These are phyloP conservation scores for Maudiozyma saulgeensis DNA, from an alignment of 805 yeast genomes.

Conservation along the genomic window DNA sequence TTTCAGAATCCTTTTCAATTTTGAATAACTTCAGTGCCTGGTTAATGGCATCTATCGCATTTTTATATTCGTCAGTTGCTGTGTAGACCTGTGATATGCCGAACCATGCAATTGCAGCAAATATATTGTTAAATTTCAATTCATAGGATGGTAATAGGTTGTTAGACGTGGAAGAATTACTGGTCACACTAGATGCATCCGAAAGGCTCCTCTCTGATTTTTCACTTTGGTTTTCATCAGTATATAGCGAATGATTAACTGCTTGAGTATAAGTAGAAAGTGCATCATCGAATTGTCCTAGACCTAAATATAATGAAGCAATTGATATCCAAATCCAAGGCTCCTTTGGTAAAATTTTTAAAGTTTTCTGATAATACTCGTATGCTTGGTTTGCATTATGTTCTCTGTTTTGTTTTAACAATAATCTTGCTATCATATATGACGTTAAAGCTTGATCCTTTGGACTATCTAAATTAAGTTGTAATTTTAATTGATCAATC, in stretches of 20 bases:
- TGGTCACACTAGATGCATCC: neutral
- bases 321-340: constrained; percentile 63
- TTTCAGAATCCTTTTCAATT: constrained; percentile 5
- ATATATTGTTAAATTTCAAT: constrained; percentile 10
- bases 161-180: neutral
- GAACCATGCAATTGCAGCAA: constrained; percentile 23
- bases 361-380: constrained; percentile 14
- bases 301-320: constrained; percentile 48
- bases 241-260: constrained; percentile 30
- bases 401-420: constrained; percentile 6
- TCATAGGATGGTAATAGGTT: neutral
- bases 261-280: constrained; percentile 62
- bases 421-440: constrained; percentile 13
- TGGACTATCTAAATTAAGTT: constrained; percentile 3
- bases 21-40: constrained; percentile 13
- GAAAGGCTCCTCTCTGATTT: neutral
- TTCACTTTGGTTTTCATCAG: neutral
- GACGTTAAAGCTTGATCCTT: constrained; percentile 6
- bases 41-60: constrained; percentile 15
- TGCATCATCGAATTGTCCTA: constrained; percentile 56
- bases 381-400: constrained; percentile 14
- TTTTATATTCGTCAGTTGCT: constrained; percentile 11
- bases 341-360: constrained; percentile 9
- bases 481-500: constrained; percentile 6
- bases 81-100: constrained; percentile 23